Conservation (phyloP, 176 grass and related monocot genomes). For the Elymus sibiricus region DNA sequence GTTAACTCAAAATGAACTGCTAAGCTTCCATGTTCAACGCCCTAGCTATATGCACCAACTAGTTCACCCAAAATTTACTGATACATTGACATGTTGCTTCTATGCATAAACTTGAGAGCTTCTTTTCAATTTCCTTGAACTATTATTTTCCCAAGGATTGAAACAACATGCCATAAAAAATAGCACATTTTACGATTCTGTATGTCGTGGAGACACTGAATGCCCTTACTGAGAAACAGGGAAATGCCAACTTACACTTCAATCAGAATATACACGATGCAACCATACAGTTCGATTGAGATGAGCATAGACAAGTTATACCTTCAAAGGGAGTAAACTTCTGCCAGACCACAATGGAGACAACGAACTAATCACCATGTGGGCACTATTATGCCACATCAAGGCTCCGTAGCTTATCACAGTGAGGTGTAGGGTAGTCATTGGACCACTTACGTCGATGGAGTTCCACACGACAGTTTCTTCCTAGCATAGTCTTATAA, state of each 20-base stretch:
- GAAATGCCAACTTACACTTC: not conserved
- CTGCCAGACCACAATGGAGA: not conserved
- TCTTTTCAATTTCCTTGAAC: not conserved
- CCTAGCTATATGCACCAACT: not conserved
- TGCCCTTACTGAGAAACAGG: not conserved
- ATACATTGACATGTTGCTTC: not conserved
- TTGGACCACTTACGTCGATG: conserved; percentile 58
- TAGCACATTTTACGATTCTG: not conserved
- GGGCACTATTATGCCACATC: conserved; percentile 34
- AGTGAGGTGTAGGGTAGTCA: conserved; percentile 67
- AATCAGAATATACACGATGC: not conserved
- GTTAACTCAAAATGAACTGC: conserved; percentile 7
- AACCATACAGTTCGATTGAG: not conserved
- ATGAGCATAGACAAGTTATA: conserved; percentile 1
- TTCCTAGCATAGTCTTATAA: conserved; percentile 54
- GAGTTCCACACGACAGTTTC: conserved; percentile 63
- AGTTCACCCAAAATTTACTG: not conserved
- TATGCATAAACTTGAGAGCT: not conserved
- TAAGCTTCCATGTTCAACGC: not conserved
- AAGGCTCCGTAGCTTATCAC: conserved; percentile 63
- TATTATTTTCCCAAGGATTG: not conserved
- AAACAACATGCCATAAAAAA: not conserved
- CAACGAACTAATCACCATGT: conserved; percentile 25
- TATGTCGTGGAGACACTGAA: not conserved
- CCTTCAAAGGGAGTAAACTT: conserved; percentile 8